phyloP scores from a whole-genome alignment of 2,329 filamentous ascomycete genomes.

The Magnaporthiopsis poae region DNA sequence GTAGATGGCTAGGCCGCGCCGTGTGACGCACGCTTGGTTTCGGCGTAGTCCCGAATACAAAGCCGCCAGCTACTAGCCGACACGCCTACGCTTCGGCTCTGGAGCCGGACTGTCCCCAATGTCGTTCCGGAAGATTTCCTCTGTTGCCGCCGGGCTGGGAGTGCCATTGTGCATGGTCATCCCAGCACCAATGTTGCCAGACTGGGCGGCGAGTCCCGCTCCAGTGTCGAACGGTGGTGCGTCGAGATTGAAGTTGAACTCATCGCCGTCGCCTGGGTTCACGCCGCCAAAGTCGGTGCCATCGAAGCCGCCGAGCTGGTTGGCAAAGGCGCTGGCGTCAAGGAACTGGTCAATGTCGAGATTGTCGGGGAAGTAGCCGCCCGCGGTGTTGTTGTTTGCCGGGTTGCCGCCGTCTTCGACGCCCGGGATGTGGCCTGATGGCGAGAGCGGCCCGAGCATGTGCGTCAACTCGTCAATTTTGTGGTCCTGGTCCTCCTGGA shows the following conservation, averaged over 20 bases:
- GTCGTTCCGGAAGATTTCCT: slow-evolving; percentile 14
- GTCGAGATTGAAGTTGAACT: slow-evolving; percentile 44
- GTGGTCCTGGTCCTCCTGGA: slow-evolving; percentile 69
- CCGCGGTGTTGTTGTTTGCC: slow-evolving; percentile 9
- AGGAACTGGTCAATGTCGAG: slow-evolving; percentile 44
- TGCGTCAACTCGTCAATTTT: slow-evolving; percentile 67
- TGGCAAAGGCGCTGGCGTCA: slow-evolving; percentile 32
- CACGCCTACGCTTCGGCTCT: slow-evolving; percentile 29
- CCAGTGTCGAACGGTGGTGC: slow-evolving; percentile 20
- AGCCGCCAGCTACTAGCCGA: slow-evolving; percentile 17
- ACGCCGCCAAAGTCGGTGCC: slow-evolving; percentile 21
- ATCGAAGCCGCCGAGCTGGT: slow-evolving; percentile 30
- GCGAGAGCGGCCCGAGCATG: slow-evolving; percentile 68
- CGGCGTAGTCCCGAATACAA: not conserved
- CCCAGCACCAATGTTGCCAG: not conserved
- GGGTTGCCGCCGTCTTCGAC: slow-evolving; percentile 34
- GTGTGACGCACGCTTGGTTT: not conserved
- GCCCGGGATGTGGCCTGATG: slow-evolving; percentile 65
- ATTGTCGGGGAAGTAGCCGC: slow-evolving; percentile 21
- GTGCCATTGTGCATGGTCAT: slow-evolving; percentile 11
- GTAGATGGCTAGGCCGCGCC: too few species aligned
- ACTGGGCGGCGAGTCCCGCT: slow-evolving; percentile 15
- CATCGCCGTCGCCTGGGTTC: slow-evolving; percentile 22
- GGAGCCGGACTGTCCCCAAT: slow-evolving; percentile 18
- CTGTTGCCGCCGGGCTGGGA: slow-evolving; percentile 11